Percentiles rank a stretch among this genome's conserved stretches.
Conservation (phyloP, 176 grass and related monocot genomes). For the Oryza meyeriana region DNA sequence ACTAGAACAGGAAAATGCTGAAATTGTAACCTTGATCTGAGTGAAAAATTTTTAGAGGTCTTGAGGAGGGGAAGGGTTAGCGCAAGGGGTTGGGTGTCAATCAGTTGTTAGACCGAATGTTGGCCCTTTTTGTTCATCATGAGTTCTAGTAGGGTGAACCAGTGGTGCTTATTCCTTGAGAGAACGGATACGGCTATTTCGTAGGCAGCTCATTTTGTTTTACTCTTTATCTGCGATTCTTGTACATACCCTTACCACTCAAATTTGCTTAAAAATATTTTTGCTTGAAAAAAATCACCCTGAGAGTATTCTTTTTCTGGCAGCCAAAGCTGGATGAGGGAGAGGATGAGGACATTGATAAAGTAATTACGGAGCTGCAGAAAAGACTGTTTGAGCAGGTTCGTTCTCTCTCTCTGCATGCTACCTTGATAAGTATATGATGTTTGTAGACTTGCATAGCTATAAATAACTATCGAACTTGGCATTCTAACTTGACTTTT, state of each 20-base stretch:
- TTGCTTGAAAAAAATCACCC: background rate
- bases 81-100: background rate
- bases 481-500: background rate
- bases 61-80: background rate
- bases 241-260: background rate
- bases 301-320: conserved; percentile 24
- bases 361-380: conserved; percentile 58
- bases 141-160: background rate
- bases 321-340: conserved; percentile 66
- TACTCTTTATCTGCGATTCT: background rate
- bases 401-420: background rate
- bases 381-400: conserved; percentile 63
- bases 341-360: conserved; percentile 54
- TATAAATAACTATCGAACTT: conserved; percentile 11
- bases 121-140: background rate
- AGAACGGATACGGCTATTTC: background rate
- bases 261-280: background rate
- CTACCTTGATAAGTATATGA: background rate
- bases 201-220: conserved; percentile 1
- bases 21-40: background rate
- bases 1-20: background rate
- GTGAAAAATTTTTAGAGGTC: background rate
- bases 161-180: background rate
- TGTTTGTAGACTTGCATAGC: background rate
- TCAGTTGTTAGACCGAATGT: conserved; percentile 1